These are phyloP conservation scores for Hamigera avellanea DNA, from an alignment of 495 filamentous ascomycete species.

Conservation along the genomic window DNA sequence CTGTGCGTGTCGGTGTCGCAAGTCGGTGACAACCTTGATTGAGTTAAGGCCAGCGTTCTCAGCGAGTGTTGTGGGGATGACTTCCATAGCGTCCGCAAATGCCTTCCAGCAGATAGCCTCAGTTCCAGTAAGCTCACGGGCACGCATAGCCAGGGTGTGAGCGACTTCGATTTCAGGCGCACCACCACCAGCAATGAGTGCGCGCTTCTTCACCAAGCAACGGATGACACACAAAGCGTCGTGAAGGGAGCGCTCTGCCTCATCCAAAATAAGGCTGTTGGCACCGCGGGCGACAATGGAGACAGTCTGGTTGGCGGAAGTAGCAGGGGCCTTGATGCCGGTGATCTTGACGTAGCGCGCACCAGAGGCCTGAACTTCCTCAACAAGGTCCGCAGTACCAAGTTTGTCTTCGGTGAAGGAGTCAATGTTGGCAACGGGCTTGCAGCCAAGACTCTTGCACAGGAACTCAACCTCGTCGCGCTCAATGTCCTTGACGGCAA, in stretches of 20 bases:
- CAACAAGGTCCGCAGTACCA: conserved; percentile 86
- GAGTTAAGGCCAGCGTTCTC: conserved; percentile 96
- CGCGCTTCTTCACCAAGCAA: conserved; percentile 97
- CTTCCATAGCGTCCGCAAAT: conserved; percentile 95
- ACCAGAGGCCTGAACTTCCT: conserved; percentile 79
- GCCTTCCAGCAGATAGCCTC: conserved; percentile 98
- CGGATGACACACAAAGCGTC: conserved; percentile 96
- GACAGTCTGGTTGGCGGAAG: conserved; percentile 62
- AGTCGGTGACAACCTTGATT: conserved; percentile 97
- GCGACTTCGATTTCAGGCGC: conserved; percentile 94
- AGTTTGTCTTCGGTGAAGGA: conserved; percentile 99
- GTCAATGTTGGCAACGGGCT: conserved; percentile 97
- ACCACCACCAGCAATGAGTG: conserved; percentile 90
- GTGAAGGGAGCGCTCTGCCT: conserved; percentile 91
- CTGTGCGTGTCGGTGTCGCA: conserved; percentile 84
- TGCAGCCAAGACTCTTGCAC: conserved; percentile 96
- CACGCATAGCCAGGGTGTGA: conserved; percentile 62
- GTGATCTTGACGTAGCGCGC: conserved; percentile 89
- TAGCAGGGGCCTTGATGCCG: conserved; percentile 57
- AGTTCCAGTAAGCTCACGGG: conserved; percentile 75
- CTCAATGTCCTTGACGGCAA: conserved; percentile 94
- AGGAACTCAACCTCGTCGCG: conserved; percentile 98
- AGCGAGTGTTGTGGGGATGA: conserved; percentile 90
- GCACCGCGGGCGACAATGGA: conserved; percentile 90
- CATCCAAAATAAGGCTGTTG: conserved; percentile 88